These are phyloP conservation scores for Coemansia biformis DNA, from an alignment of 192 early-diverging fungal genomes.

Conservation along the genomic window DNA sequence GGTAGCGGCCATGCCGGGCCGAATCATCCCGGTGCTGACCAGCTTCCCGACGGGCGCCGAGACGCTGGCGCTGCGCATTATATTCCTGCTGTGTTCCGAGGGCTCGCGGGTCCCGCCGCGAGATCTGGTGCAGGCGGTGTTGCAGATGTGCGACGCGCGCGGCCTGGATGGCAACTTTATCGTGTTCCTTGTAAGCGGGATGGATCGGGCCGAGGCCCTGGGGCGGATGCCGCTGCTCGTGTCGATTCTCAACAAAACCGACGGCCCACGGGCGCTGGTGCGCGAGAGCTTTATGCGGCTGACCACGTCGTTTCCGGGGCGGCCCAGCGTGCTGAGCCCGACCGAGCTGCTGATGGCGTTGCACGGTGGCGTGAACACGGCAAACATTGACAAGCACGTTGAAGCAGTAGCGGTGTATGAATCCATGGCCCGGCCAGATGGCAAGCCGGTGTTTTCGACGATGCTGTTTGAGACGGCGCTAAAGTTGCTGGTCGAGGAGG, in stretches of 20 bases:
- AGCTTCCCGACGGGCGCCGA: conserved; percentile 35
- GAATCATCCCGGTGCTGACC: conserved; percentile 22
- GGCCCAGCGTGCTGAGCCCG: conserved; percentile 42
- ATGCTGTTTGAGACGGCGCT: conserved; percentile 22
- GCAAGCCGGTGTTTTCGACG: conserved; percentile 18
- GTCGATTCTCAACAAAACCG: conserved; percentile 16
- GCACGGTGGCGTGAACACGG: conserved; percentile 16
- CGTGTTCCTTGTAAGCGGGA: conserved; percentile 21
- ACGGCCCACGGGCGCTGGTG: conserved; percentile 9
- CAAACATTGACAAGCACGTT: background rate
- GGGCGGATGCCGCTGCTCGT: conserved; percentile 14
- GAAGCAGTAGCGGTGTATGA: conserved; percentile 19
- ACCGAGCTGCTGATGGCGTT: conserved; percentile 38
- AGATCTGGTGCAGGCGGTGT: conserved; percentile 32
- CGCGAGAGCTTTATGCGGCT: conserved; percentile 23
- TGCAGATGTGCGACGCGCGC: conserved; percentile 28
- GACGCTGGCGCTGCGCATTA: conserved; percentile 21
- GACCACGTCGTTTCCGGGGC: conserved; percentile 24
- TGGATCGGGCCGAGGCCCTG: conserved; percentile 16
- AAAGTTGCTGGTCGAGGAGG: conserved; percentile 26
- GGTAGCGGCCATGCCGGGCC: conserved; percentile 10
- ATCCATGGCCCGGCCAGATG: conserved; percentile 15
- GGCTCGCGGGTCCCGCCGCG: conserved; percentile 15
- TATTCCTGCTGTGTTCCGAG: conserved; percentile 20
- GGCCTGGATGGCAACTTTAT: conserved; percentile 25